Conservation (phyloP, 1,284 basidiomycete species). For the Waitea zeae region DNA sequence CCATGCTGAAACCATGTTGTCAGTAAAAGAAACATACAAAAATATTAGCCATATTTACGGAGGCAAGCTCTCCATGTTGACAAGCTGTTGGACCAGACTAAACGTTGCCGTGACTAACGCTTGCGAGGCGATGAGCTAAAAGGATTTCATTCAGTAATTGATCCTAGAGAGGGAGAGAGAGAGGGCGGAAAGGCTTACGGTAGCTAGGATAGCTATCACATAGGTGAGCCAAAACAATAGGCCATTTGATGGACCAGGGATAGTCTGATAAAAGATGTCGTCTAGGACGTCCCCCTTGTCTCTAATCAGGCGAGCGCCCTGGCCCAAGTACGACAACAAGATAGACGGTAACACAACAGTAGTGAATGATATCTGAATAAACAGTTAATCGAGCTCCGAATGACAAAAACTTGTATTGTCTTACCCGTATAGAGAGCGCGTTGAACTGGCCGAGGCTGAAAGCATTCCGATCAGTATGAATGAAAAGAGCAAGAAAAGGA, state of each 20-base stretch:
- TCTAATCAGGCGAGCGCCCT: constrained; percentile 41
- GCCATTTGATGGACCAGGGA: constrained; percentile 36
- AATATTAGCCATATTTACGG: constrained; percentile 13
- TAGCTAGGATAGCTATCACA: constrained; percentile 42
- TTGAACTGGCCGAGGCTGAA: constrained; percentile 51
- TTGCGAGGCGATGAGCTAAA: constrained; percentile 42
- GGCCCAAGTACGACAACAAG: constrained; percentile 46
- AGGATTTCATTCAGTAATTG: constrained; percentile 1
- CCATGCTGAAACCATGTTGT: constrained; percentile 15
- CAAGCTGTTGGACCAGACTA: constrained; percentile 44
- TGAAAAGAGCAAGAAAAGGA: no score
- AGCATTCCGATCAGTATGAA: no score
- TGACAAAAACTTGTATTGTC: constrained; percentile 3
- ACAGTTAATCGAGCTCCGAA: no score
- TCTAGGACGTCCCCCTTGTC: constrained; percentile 27
- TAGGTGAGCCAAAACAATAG: constrained; percentile 45
- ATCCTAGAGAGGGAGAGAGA: neutral
- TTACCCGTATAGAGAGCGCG: constrained; percentile 29
- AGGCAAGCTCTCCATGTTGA: constrained; percentile 40
- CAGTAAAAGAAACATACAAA: neutral
- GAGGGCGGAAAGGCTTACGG: constrained; percentile 25
- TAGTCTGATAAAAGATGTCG: constrained; percentile 46
- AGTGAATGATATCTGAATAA: constrained; percentile 28
- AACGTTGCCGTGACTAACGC: constrained; percentile 57
- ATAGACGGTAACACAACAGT: constrained; percentile 40